Conservation (phyloP, 2,329 filamentous ascomycete genomes). For the Calonectria pseudoreteaudii region DNA sequence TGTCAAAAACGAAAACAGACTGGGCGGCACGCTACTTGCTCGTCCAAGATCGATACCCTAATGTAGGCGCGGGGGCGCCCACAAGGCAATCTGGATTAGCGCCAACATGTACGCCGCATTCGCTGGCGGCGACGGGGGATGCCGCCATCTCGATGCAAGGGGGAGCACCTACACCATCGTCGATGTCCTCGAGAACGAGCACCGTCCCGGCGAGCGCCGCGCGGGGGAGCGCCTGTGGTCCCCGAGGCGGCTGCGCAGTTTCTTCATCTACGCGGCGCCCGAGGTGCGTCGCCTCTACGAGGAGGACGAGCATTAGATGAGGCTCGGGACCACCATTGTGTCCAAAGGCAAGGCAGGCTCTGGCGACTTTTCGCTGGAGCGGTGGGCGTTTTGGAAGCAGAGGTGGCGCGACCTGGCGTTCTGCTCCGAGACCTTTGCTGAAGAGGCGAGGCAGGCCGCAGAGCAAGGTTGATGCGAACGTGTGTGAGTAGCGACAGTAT, state of each 20-base stretch:
- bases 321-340: neutral
- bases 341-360: neutral
- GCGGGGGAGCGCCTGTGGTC: neutral
- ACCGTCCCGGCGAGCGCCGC: neutral
- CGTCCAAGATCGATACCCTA: conserved; percentile 1
- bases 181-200: neutral
- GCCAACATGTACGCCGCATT: conserved; percentile 13
- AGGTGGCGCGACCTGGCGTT: conserved; percentile 11
- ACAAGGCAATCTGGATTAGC: conserved; percentile 9
- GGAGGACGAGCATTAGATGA: neutral
- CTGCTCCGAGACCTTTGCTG: neutral
- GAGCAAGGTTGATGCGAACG: neutral
- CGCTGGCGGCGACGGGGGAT: conserved; percentile 15
- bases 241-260: conserved; percentile 18
- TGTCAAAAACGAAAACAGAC: neutral
- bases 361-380: neutral
- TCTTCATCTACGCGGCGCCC: conserved; percentile 13
- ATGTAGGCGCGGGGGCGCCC: neutral
- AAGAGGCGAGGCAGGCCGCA: neutral
- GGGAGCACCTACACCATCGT: conserved; percentile 9
- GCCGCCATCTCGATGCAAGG: neutral
- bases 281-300: conserved; percentile 12
- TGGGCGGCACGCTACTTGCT: conserved; percentile 1
- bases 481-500: neutral
- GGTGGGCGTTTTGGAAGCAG: conserved; percentile 19